Evolutionary conservation across 768 basidiomycete species (phyloP), one percentile per base, ranked within the genome.

Genomic region (Mycena filopes): DNA sequence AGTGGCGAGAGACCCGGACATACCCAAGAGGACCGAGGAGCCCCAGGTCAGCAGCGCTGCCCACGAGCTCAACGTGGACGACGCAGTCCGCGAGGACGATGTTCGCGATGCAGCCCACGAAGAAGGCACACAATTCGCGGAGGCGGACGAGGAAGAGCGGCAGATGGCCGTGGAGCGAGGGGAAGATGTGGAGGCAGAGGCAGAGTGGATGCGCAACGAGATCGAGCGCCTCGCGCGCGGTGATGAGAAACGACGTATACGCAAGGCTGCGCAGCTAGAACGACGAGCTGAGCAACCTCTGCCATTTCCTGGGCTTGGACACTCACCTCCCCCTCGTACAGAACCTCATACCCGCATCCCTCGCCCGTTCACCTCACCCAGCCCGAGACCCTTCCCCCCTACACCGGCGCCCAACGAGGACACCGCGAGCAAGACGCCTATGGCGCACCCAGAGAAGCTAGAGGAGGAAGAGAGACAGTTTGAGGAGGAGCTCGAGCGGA

Each of bases 241-340:
- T 33, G n/a, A 31, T 5, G n/a, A 21, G 43, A 61, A 53, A 43
- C 51, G 57, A 21, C 21, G 10, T 0, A 23, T n/a, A 18, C 55
- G 57, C 2, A 60, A 66, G 41, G 57, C 46, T 1, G 55, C 23
- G 29, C 63, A 65, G 50, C 63, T 65, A 15, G 8, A 51, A 21
- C 13, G 51, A 36, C 12, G 63, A 58, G 55, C 63, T 54, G 50
- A 65, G 63, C 56, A 59, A 41, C 56, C 63, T 0, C 18, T 65
- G 10, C 63, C 63, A 20, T 65, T 59, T 16, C 63, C 56, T 2
- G 63, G 63, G 15, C 50, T 65, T 3, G 63, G 63, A 23, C 33
- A 65, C 63, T 58, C 56, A 65, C 63, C 63, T 23, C 23, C 55
- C 0, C 29, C 20, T 1, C 0, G 42, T 3, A 36, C n/a, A n/a